Evolutionary conservation across 176 grass and related monocot genomes (phyloP).

Genomic region (Oryza nivara): DNA sequence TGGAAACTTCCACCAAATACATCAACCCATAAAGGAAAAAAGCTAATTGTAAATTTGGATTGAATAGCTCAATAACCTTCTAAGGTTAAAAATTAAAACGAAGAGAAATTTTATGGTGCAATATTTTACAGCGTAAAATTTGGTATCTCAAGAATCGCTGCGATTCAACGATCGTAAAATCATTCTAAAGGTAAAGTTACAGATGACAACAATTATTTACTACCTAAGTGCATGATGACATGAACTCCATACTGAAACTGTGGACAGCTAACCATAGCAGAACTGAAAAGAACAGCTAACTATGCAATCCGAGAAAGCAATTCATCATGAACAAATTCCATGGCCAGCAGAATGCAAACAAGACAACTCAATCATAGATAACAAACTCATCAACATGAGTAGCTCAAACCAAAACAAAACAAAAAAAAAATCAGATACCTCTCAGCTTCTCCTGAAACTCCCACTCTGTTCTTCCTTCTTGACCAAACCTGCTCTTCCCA

Average conservation of each 20-base stretch:
- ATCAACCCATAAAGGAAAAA: neutral
- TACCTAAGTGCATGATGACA: neutral
- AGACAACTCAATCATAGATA: neutral
- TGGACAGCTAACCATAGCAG: neutral
- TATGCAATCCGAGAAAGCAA: neutral
- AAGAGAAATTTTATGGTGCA: neutral
- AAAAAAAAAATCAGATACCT: conserved; percentile 15
- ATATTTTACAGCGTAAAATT: neutral
- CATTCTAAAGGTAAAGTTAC: neutral
- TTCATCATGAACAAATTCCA: neutral
- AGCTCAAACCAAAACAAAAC: neutral
- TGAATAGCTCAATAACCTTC: neutral
- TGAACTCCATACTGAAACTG: neutral
- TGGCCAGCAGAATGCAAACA: neutral
- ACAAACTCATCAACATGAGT: neutral
- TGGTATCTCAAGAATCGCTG: neutral
- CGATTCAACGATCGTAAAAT: neutral
- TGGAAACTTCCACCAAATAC: conserved; percentile 13
- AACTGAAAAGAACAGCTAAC: neutral
- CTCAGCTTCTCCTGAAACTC: neutral
- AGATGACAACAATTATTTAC: neutral
- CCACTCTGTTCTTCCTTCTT: neutral
- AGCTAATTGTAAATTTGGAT: neutral
- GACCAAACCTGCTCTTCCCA: neutral
- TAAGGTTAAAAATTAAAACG: neutral